phyloP scores from a whole-genome alignment of 148 eudicot genomes.

The Spergularia marina region DNA sequence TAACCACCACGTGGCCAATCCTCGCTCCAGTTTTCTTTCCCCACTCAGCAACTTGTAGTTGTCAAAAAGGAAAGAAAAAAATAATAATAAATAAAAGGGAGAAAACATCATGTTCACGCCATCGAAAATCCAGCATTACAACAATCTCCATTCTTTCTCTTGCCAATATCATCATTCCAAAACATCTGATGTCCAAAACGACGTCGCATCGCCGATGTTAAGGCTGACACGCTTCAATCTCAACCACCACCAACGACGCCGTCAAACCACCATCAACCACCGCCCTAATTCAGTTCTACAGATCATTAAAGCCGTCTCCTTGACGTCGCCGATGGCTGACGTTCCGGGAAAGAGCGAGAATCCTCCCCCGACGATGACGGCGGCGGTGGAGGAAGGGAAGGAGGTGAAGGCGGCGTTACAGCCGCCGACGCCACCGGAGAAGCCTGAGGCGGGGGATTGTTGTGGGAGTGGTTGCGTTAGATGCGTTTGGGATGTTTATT shows the following conservation, averaged over 20 bases:
- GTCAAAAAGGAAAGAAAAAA: not conserved
- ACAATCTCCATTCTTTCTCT: not conserved
- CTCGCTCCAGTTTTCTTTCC: not conserved
- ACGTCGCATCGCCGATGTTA: conserved; percentile 30
- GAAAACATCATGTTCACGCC: conserved; percentile 12
- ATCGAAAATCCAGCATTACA: conserved; percentile 10
- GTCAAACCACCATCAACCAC: not conserved
- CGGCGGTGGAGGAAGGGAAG: conserved; percentile 5
- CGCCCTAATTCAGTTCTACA: not conserved
- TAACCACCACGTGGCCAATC: not conserved
- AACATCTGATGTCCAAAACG: conserved; percentile 14
- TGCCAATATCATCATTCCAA: not conserved
- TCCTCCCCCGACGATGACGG: not conserved
- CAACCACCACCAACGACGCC: not conserved
- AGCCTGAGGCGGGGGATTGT: conserved; percentile 73
- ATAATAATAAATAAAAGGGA: not conserved
- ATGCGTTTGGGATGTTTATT: conserved; percentile 76
- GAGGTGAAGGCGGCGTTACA: not conserved
- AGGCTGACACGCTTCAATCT: conserved; percentile 16
- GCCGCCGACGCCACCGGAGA: conserved; percentile 57
- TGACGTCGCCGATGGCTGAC: conserved; percentile 17
- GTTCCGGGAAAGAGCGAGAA: not conserved
- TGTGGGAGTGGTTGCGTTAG: conserved; percentile 80
- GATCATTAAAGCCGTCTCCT: conserved; percentile 4
- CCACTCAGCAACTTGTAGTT: not conserved